These are phyloP conservation scores for Fusarium brachygibbosum DNA, from an alignment of 2,329 filamentous ascomycete genomes.

Conservation along the genomic window DNA sequence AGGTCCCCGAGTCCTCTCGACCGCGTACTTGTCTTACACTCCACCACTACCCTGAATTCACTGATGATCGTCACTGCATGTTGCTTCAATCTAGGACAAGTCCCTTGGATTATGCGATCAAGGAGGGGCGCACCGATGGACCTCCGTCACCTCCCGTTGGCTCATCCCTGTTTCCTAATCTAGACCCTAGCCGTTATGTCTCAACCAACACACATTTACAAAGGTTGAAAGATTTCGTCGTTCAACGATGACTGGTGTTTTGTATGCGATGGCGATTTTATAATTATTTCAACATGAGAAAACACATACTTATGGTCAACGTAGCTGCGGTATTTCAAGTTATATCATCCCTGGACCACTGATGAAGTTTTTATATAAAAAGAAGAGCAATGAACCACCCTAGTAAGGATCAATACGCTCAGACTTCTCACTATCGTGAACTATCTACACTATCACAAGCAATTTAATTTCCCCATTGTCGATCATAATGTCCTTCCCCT, in stretches of 20 bases:
- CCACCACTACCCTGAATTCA: constrained; percentile 8
- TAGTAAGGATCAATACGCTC: constrained; percentile 34
- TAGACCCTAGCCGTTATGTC: constrained; percentile 11
- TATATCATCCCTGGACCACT: background rate
- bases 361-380: constrained; percentile 22
- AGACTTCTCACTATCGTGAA: constrained; percentile 30
- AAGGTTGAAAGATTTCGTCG: constrained; percentile 9
- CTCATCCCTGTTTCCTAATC: constrained; percentile 26
- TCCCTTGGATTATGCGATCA: background rate
- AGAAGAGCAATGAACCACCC: constrained; percentile 9
- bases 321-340: constrained; percentile 17
- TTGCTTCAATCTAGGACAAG: background rate
- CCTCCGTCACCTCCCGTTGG: too few species aligned
- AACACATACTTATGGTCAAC: background rate
- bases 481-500: constrained; percentile 43
- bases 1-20: background rate
- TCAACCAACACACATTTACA: background rate
- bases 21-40: background rate
- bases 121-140: background rate
- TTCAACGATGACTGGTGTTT: background rate
- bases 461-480: constrained; percentile 30
- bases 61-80: constrained; percentile 14
- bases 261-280: background rate
- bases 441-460: background rate
- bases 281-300: constrained; percentile 1